Evolutionary conservation across 768 basidiomycete genomes (phyloP).

Genomic region (Psilocybe cyanescens): DNA sequence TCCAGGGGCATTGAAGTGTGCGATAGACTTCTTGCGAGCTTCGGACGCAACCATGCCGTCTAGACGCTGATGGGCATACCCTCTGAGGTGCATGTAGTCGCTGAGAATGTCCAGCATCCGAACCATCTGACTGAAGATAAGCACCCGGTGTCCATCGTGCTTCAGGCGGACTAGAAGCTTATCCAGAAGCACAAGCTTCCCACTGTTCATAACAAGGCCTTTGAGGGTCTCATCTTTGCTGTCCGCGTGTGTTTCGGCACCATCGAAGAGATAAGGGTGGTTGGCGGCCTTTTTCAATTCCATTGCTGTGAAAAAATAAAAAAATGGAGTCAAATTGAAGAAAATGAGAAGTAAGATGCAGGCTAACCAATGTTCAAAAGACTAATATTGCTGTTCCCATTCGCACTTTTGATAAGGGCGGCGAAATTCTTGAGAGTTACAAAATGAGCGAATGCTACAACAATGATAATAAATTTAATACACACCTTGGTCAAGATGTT

Average conservation of each 20-base stretch:
- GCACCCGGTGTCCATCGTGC: slow-evolving; percentile 92
- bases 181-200: slow-evolving; percentile 97
- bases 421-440: slow-evolving; percentile 75
- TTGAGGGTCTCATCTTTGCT: slow-evolving; percentile 84
- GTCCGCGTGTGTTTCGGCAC: slow-evolving; percentile 72
- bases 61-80: slow-evolving; percentile 91
- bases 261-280: slow-evolving; percentile 97
- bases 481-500: slow-evolving; percentile 91
- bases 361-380: slow-evolving; percentile 87
- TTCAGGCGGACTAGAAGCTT: slow-evolving; percentile 91
- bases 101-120: slow-evolving; percentile 98
- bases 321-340: slow-evolving; percentile 7
- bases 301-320: slow-evolving; percentile 66
- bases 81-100: slow-evolving; percentile 91
- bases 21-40: slow-evolving; percentile 91
- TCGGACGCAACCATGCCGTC: slow-evolving; percentile 97
- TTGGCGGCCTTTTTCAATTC: slow-evolving; percentile 99
- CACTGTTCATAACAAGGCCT: slow-evolving; percentile 98
- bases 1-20: slow-evolving; percentile 93
- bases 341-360: slow-evolving; percentile 10
- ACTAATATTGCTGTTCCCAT: slow-evolving; percentile 90
- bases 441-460: slow-evolving; percentile 4
- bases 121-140: slow-evolving; percentile 99
- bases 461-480: not conserved
- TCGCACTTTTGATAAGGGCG: slow-evolving; percentile 87